A percentile compares a stretch with the other conserved stretches of the same genome.
Conservation (phyloP, 176 grass and related monocot species). For the Ampelocalamus luodianensis region DNA sequence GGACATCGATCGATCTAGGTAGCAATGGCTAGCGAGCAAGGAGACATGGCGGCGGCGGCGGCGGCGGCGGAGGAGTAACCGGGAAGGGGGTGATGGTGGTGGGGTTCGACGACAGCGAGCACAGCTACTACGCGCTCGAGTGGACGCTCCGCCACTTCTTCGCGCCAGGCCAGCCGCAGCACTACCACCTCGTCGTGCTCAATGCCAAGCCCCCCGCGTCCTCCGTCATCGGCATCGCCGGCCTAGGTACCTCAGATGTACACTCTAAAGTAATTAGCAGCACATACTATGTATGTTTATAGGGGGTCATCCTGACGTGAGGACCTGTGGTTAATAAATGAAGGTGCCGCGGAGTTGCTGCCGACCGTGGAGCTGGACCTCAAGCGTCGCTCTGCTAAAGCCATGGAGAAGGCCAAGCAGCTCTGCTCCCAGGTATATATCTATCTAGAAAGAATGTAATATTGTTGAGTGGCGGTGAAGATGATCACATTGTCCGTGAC, state of each 20-base stretch:
- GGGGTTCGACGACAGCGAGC: constrained; percentile 87
- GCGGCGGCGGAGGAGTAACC: background rate
- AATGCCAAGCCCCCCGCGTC: constrained; percentile 57
- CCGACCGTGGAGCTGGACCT: constrained; percentile 66
- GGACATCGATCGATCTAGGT: background rate
- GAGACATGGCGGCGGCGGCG: constrained; percentile 24
- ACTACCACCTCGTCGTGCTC: constrained; percentile 62
- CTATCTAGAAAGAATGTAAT: no score
- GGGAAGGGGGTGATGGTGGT: constrained; percentile 68
- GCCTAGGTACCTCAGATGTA: constrained; percentile 38
- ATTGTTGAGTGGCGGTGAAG: no score
- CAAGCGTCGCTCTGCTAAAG: constrained; percentile 46
- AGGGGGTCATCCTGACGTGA: background rate
- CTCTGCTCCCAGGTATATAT: constrained; percentile 52
- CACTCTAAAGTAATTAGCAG: background rate
- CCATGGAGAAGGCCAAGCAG: constrained; percentile 69
- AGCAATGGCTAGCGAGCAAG: background rate
- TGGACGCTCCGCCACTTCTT: constrained; percentile 89
- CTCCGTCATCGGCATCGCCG: constrained; percentile 72
- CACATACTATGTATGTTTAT: background rate
- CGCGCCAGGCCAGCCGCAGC: constrained; percentile 5
- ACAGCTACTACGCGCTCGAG: constrained; percentile 76
- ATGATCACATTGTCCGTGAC: no score
- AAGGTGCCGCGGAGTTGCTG: constrained; percentile 56
- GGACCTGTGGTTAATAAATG: background rate